phyloP scores from a whole-genome alignment of 805 yeast genomes.

The Zygosaccharomyces siamensis region DNA sequence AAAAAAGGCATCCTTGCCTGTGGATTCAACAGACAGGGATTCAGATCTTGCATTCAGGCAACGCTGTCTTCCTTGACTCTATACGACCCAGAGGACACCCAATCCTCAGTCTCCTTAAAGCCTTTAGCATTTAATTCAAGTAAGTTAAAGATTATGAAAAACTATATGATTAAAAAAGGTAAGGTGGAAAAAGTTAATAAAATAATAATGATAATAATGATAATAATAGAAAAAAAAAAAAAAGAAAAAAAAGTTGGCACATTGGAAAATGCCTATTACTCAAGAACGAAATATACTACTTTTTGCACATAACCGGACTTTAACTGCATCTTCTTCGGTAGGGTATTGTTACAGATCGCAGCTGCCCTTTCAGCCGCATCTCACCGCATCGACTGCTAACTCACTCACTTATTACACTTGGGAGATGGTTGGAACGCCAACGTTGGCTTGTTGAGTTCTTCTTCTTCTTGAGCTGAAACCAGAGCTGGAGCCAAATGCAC shows the following conservation, averaged over 20 bases:
- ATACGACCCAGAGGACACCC: no score
- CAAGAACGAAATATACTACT: background rate
- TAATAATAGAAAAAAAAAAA: background rate
- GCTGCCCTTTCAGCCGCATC: background rate
- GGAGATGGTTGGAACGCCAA: constrained; percentile 86
- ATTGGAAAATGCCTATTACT: background rate
- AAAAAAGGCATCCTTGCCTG: no score
- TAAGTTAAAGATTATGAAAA: background rate
- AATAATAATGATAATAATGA: background rate
- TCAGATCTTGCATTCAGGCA: no score
- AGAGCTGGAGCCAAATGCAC: constrained; percentile 22
- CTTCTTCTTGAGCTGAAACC: constrained; percentile 33
- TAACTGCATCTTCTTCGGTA: background rate
- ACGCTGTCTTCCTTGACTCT: no score
- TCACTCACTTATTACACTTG: constrained; percentile 54
- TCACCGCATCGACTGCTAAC: background rate
- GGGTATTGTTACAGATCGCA: constrained; percentile 1
- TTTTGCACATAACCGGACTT: background rate
- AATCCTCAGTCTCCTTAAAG: no score
- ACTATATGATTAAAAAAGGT: background rate
- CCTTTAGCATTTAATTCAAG: background rate
- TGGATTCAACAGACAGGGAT: no score
- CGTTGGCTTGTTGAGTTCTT: constrained; percentile 48
- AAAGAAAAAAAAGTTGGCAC: background rate
- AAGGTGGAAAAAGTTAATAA: background rate